Evolutionary conservation across 2,329 filamentous ascomycete species (phyloP).

Genomic region (Elsinoe australis): DNA sequence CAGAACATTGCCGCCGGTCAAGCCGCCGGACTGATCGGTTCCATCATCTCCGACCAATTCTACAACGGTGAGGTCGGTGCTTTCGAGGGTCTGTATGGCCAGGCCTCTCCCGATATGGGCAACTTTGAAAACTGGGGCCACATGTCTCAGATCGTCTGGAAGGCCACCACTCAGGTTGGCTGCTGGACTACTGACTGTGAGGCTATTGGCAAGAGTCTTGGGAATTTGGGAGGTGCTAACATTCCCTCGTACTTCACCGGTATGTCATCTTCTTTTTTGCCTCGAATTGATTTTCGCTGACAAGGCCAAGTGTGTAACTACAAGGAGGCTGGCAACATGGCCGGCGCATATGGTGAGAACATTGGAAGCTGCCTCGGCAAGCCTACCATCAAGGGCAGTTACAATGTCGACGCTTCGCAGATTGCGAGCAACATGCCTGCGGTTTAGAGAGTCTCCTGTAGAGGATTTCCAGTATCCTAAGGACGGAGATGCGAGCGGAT

Average conservation of each 20-base stretch:
- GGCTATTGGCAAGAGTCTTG: constrained; percentile 33
- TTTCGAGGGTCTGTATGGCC: constrained; percentile 50
- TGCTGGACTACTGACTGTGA: constrained; percentile 54
- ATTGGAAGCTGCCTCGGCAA: constrained; percentile 36
- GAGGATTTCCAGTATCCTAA: background rate
- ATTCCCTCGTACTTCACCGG: constrained; percentile 28
- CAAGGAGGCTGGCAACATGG: constrained; percentile 47
- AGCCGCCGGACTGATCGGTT: constrained; percentile 49
- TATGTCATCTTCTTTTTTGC: no score
- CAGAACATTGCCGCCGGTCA: constrained; percentile 82
- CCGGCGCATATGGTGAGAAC: constrained; percentile 47
- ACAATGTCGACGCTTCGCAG: constrained; percentile 13
- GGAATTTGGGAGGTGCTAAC: constrained; percentile 31
- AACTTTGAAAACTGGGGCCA: constrained; percentile 64
- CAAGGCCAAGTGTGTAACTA: constrained; percentile 78
- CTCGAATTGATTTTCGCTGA: no score
- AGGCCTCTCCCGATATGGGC: constrained; percentile 51
- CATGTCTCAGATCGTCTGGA: constrained; percentile 70
- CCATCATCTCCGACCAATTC: constrained; percentile 73
- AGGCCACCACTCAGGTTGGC: constrained; percentile 52
- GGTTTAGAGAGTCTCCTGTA: background rate
- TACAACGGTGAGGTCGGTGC: constrained; percentile 71
- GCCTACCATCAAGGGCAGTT: constrained; percentile 17
- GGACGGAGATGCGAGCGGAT: background rate
- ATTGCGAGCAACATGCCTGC: background rate